Conservation (phyloP, 441 rosid genomes). For the Brassica hybrid region DNA sequence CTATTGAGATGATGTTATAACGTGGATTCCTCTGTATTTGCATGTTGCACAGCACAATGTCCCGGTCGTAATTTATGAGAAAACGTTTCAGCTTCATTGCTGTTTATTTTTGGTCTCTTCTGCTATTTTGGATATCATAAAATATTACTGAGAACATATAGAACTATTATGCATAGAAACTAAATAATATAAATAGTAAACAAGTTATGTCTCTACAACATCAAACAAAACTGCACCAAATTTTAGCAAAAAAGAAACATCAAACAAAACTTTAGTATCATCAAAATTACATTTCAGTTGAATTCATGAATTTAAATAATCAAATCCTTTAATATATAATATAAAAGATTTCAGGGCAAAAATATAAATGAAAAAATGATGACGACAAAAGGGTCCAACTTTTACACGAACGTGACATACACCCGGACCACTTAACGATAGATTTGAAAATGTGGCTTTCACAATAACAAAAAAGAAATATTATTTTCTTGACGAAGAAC, state of each 20-base stretch:
- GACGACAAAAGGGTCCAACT: constrained; percentile 18
- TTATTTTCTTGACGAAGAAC: not conserved
- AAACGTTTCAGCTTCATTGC: constrained; percentile 32
- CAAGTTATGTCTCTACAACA: too few species aligned
- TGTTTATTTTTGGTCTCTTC: constrained; percentile 34
- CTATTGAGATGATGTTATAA: constrained; percentile 23
- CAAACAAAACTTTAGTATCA: not conserved
- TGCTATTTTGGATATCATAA: constrained; percentile 21
- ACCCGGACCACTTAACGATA: constrained; percentile 5
- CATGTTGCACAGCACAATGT: constrained; percentile 39
- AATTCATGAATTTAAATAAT: not conserved
- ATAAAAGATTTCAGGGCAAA: not conserved
- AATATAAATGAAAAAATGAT: not conserved
- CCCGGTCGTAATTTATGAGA: constrained; percentile 5
- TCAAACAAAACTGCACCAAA: too few species aligned
- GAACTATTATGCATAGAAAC: not conserved
- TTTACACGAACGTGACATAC: constrained; percentile 37
- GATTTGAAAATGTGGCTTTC: constrained; percentile 4
- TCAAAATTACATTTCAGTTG: not conserved
- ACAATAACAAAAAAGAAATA: not conserved
- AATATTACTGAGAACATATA: not conserved
- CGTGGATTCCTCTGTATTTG: constrained; percentile 42
- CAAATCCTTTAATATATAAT: not conserved
- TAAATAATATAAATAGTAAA: too few species aligned
- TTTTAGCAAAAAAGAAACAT: too few species aligned